Conservation (phyloP, 106 monocot genomes). For the Dendrobium chrysotoxum region DNA sequence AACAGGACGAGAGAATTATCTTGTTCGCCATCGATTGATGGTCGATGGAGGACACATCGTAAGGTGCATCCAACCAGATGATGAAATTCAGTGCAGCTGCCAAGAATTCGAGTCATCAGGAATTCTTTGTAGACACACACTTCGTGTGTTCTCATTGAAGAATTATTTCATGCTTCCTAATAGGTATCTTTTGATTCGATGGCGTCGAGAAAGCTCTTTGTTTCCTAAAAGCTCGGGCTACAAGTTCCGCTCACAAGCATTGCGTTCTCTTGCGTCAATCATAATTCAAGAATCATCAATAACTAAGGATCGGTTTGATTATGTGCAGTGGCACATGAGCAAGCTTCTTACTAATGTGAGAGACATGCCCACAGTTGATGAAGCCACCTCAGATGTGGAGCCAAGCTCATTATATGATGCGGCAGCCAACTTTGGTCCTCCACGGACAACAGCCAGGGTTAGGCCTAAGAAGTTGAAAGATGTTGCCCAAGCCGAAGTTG, state of each 20-base stretch:
- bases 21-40: constrained; percentile 50
- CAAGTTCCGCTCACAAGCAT: constrained; percentile 51
- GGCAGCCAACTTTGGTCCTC: neutral
- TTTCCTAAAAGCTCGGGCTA: constrained; percentile 55
- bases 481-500: constrained; percentile 3
- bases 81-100: constrained; percentile 61
- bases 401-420: constrained; percentile 15
- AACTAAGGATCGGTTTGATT: constrained; percentile 64
- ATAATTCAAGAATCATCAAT: constrained; percentile 63
- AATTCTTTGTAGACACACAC: constrained; percentile 60
- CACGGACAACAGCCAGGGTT: constrained; percentile 13
- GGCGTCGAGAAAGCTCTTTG: constrained; percentile 68
- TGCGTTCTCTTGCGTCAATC: constrained; percentile 60
- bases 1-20: constrained; percentile 28
- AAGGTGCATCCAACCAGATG: constrained; percentile 29
- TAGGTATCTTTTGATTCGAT: constrained; percentile 49
- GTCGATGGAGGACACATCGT: constrained; percentile 41
- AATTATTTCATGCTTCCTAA: constrained; percentile 69
- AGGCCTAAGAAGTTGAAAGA: constrained; percentile 22
- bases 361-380: constrained; percentile 56
- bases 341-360: constrained; percentile 64
- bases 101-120: constrained; percentile 67
- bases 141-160: constrained; percentile 55
- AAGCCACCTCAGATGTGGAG: constrained; percentile 23
- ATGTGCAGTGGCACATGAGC: constrained; percentile 66